phyloP scores from a whole-genome alignment of 2,329 filamentous ascomycete genomes.

The Graphilbum ipis-grandicollis region DNA sequence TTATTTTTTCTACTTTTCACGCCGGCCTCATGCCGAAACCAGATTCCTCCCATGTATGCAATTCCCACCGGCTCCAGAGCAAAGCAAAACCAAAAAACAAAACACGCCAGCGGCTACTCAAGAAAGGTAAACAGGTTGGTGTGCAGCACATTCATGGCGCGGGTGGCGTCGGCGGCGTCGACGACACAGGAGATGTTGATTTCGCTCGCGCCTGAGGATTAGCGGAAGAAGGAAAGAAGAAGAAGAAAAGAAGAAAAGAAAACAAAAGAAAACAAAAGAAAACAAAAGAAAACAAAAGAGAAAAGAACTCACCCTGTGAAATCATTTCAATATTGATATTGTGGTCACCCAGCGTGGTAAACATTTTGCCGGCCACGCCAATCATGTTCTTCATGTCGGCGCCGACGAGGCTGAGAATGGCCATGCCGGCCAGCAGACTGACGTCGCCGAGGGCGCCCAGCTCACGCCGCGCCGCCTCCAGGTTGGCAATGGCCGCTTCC shows the following conservation, averaged over 20 bases:
- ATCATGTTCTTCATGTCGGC: constrained; percentile 97
- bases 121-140: constrained; percentile 94
- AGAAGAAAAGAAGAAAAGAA: not conserved
- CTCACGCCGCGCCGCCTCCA: constrained; percentile 34
- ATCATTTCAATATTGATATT: constrained; percentile 99
- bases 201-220: constrained; percentile 64
- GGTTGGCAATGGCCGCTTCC: constrained; percentile 23
- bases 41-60: too few relatives aligned
- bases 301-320: constrained; percentile 73
- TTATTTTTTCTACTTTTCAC: too few relatives aligned
- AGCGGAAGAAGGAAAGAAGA: not conserved
- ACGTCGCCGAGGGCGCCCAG: constrained; percentile 73
- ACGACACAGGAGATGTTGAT: constrained; percentile 99
- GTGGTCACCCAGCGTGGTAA: constrained; percentile 81
- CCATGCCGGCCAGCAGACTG: constrained; percentile 80
- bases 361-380: constrained; percentile 86
- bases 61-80: too few relatives aligned
- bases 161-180: constrained; percentile 73
- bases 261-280: not conserved
- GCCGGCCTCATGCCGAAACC: too few relatives aligned
- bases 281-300: too few relatives aligned
- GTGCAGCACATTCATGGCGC: constrained; percentile 90
- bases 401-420: constrained; percentile 85
- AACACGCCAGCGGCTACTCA: constrained; percentile 33
- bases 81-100: too few relatives aligned